Evolutionary conservation across 495 filamentous ascomycete species (phyloP), one percentile per base, ranked within the genome.

Genomic region (Cenococcum geophilum): DNA sequence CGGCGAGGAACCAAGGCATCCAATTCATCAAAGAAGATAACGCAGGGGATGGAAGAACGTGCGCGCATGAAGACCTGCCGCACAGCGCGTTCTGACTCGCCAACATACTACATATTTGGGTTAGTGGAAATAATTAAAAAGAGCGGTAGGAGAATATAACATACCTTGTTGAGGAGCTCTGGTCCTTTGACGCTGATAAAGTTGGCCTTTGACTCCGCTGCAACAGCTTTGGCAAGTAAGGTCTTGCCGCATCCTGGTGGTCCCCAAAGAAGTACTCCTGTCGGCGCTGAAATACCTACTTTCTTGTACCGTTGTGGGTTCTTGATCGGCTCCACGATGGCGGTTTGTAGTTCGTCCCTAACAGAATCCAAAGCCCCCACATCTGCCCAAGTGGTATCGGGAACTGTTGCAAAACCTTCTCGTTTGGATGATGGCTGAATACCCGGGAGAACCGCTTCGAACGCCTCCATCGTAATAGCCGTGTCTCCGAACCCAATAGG

Each of bases 101-200:
- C 93, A 27, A 98, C 91, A 66, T 89, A 98, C 74, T 73, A 34
- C 27, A 12, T 0, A 23, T 1, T 18, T 45, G 11, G 21, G 21
- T 59, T 22, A 52, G 48, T 25, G 23, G 21, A n/a, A 14, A 20
- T 34, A n/a, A 27, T 14, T n/a, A 32, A 23, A 1, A 55, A 23
- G 8, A 55, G 11, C 43, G 20, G 18, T 35, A 20, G 34, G 36
- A 5, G 32, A 4, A 57, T 20, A 20, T 23, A 8, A 40, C 56
- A 23, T 66, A 72, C 71, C 63, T 96, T 96, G 76, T 95, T 95
- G 45, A 95, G 81, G 2, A 97, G 78, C 68, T 97, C 92, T 2
- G 93, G 92, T 0, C 93, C 93, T 76, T 96, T 96, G 75, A 98
- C 89, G 64, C 88, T 91, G 75, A 98, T 98, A 80, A 98, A 98